Evolutionary conservation across 164 flowering plant genomes (phyloP), one percentile per base, ranked within the genome.

Genomic region (Saururus chinensis): DNA sequence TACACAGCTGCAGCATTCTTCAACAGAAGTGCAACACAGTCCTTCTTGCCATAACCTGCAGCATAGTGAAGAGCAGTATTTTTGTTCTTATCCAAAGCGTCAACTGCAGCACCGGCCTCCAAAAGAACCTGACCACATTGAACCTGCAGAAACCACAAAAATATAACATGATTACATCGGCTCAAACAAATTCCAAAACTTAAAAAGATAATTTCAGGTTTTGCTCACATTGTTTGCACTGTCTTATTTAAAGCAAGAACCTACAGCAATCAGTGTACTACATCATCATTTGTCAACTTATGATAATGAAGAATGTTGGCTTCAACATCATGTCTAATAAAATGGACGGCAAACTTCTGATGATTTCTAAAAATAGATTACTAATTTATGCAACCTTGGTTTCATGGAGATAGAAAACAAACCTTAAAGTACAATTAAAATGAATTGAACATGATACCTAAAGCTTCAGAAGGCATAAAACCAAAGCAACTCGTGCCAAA

Each of bases 41-140:
- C 96, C 74, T 92, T 92, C 72, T 93, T 80, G 54, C 98, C 98
- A 75, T 92, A 92, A 53, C 98, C 98, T 75, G 98, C 89, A 40
- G 98, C 96, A 76, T 92, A 92, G 66, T 92, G 98, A 65, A 92
- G 93, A 3, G 98, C 93, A 25, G 98, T 89, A 76, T 92, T 92
- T 76, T 89, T 89, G 35, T 88, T 92, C 72, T 88, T 84, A 63
- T 89, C 96, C 72, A 89, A 68, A 41, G 95, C 96, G 79, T 89
- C 93, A 59, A 88, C 96, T 24, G 66, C 69, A 8, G 93, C 93
- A 58, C 96, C 96, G 63, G 90, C 96, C 69, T 88, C 96, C 26
- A 89, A 75, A 42, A 89, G 95, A 42, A 85, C 64, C 65, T 80
- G 87, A 65, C 92, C 92, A 75, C 96, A 89, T 73, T 83, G 79